Conservation (phyloP, 495 filamentous ascomycete species). For the Talaromyces proteolyticus region DNA sequence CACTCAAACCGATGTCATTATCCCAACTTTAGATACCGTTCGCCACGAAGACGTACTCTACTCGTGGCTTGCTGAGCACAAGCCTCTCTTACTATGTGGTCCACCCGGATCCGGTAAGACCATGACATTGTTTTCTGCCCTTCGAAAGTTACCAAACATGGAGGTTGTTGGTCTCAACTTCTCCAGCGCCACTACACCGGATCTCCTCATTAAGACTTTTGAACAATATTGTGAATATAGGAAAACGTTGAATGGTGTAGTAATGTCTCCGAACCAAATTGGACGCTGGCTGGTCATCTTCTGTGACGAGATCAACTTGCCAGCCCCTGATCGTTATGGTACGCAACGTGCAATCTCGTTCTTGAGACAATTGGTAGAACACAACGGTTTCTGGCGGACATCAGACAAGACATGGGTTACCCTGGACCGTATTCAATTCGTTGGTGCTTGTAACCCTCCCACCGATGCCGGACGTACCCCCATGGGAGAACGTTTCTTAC, state of each 20-base stretch:
- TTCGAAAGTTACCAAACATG: conserved; percentile 95
- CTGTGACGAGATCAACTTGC: conserved; percentile 98
- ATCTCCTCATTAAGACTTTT: conserved; percentile 96
- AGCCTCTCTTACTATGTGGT: conserved; percentile 91
- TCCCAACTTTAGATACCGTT: conserved; percentile 93
- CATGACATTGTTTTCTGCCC: conserved; percentile 96
- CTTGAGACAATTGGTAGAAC: conserved; percentile 92
- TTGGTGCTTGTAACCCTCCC: conserved; percentile 98
- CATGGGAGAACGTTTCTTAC: conserved; percentile 86
- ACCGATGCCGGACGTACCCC: conserved; percentile 95
- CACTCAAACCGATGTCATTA: conserved; percentile 94
- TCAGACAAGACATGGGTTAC: conserved; percentile 97
- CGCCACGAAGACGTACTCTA: conserved; percentile 97
- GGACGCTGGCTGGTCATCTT: conserved; percentile 97
- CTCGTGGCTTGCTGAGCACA: conserved; percentile 98
- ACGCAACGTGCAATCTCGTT: conserved; percentile 97
- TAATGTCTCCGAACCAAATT: conserved; percentile 93
- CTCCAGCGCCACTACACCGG: conserved; percentile 95
- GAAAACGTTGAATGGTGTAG: conserved; percentile 93
- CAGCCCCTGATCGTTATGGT: conserved; percentile 96
- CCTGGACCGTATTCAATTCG: conserved; percentile 96
- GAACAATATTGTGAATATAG: conserved; percentile 99
- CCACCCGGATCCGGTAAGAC: conserved; percentile 98
- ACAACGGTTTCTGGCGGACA: conserved; percentile 98
- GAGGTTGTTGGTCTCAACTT: conserved; percentile 99